Conservation (phyloP, 108 stramenopile species). For the Epipyxis sp. region DNA sequence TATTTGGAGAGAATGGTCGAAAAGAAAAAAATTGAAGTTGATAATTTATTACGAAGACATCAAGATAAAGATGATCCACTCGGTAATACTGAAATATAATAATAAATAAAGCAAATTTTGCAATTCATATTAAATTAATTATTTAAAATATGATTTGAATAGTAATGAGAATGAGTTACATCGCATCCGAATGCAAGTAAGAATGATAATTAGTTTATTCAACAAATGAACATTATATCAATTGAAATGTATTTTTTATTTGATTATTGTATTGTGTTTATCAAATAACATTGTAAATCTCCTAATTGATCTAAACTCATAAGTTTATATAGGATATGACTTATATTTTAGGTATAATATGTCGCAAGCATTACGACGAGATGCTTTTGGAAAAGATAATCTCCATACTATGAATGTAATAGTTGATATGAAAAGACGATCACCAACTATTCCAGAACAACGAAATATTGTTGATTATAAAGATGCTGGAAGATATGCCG, state of each 20-base stretch:
- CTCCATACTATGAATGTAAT: conserved; percentile 18
- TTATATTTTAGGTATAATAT: background rate
- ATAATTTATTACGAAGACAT: background rate
- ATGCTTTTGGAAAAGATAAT: background rate
- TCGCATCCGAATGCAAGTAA: background rate
- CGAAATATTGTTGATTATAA: conserved; percentile 16
- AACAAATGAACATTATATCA: too few species aligned
- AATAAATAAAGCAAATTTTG: too few species aligned
- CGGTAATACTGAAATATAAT: too few species aligned
- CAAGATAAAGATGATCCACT: background rate
- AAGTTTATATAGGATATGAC: too few species aligned
- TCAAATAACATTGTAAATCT: too few species aligned
- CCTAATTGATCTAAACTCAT: too few species aligned
- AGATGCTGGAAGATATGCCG: conserved; percentile 1
- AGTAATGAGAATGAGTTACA: background rate
- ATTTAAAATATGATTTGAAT: too few species aligned
- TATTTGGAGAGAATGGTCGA: conserved; percentile 7
- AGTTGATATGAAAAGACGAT: conserved; percentile 22
- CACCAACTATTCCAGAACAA: conserved; percentile 12
- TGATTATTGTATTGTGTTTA: too few species aligned
- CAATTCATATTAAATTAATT: too few species aligned
- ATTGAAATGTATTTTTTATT: too few species aligned
- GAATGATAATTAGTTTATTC: background rate
- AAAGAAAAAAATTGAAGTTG: conserved; percentile 1
- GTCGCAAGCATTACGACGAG: background rate